phyloP scores from a whole-genome alignment of 2,329 filamentous ascomycete genomes.

The Karstenula rhodostoma region DNA sequence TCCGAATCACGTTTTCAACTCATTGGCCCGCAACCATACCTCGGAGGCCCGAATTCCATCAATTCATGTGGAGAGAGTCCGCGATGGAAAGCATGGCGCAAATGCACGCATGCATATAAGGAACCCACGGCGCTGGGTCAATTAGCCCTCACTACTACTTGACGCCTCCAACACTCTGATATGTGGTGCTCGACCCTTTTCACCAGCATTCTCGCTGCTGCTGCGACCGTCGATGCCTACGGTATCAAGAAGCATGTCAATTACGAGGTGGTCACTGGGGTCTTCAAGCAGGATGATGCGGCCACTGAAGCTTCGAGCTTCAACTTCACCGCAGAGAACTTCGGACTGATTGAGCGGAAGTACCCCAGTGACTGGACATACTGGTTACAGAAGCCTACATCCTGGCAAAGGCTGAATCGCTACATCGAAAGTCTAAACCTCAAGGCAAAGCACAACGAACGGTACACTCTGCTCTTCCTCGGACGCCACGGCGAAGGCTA shows the following conservation, averaged over 20 bases:
- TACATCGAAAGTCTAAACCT: slow-evolving; percentile 66
- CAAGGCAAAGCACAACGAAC: slow-evolving; percentile 53
- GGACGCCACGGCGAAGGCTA: slow-evolving; percentile 74
- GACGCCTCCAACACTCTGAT: background rate
- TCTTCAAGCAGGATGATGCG: slow-evolving; percentile 70
- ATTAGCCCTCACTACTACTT: background rate
- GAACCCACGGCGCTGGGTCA: background rate
- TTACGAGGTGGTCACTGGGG: slow-evolving; percentile 67
- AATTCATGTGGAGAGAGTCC: background rate
- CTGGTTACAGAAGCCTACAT: slow-evolving; percentile 57
- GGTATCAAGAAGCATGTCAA: slow-evolving; percentile 54
- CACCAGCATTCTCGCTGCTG: slow-evolving; percentile 1
- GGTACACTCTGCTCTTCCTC: slow-evolving; percentile 73
- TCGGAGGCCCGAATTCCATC: background rate
- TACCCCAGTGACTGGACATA: slow-evolving; percentile 63
- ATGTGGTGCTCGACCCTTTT: slow-evolving; percentile 7
- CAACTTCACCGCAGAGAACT: slow-evolving; percentile 59
- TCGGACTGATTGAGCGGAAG: slow-evolving; percentile 70
- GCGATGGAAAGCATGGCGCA: background rate
- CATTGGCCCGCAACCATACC: slow-evolving; percentile 7
- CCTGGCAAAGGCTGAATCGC: slow-evolving; percentile 71
- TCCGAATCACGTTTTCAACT: slow-evolving; percentile 10
- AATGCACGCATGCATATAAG: slow-evolving; percentile 5
- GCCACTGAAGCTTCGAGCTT: slow-evolving; percentile 65
- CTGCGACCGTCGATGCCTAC: slow-evolving; percentile 3